Evolutionary conservation across 2,329 filamentous ascomycete genomes (phyloP), one percentile per base, ranked within the genome.

Genomic region (Alternaria sp.): DNA sequence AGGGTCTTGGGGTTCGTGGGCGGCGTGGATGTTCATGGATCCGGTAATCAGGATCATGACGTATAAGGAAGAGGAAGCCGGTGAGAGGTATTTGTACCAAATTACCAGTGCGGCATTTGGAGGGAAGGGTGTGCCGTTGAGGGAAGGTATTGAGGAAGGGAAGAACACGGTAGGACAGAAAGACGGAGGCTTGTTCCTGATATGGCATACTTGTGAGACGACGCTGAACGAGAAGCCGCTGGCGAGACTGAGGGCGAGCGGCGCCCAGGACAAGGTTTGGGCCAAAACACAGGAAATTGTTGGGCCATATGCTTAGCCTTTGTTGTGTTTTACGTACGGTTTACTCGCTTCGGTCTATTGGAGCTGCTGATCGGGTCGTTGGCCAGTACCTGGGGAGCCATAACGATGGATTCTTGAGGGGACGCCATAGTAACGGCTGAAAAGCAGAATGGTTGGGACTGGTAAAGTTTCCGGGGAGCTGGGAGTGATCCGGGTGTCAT

Each of bases 1-100:
- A 73, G 78, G 54, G 7, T 50, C 49, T 8, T 59, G 59, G 59
- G 57, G 59, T 23, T 19, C 50, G 9, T 66, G 59, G 59, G n/a
- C 62, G 12, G 45, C 36, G n/a, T 40, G 25, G 7, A 23, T 54
- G 8, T 54, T 67, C 47, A 50, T 67, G 19, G 19, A 60, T 28
- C 47, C 47, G 17, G 19, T 51, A 7, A 51, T 32, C 6, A 32
- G 49, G 28, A 3, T 51, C 3, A 51, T 51, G 55, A 47, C 51
- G 12, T 65, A 44, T 19, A 55, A 30, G 15, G 50, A 51, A 13
- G 21, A 65, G 28, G 65, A 67, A 25, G 56, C 51, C 5, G 62
- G 58, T 5, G 40, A 62, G 43, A 65, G 65, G 50, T 40, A 65
- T 26, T 2, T 62, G 32, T 65, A 60, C 25, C 55, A 62, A 12